Percentiles rank a stretch among this genome's conserved stretches.
phyloP scores from a whole-genome alignment of 371 early-diverging fungal species.

The Mucor racemosus region DNA sequence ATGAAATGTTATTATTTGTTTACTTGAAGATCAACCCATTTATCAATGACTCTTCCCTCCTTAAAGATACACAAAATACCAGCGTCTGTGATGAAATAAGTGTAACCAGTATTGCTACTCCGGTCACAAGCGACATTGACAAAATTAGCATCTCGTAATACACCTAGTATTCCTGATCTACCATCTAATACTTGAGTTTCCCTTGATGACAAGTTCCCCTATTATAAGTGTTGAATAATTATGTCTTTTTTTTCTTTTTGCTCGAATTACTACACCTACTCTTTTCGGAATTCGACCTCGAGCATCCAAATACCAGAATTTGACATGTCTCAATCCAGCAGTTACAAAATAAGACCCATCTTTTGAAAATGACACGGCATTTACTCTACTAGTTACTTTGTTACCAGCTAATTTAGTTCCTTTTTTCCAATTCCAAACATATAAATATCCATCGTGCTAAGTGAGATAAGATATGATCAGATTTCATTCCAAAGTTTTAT shows the following conservation, averaged over 20 bases:
- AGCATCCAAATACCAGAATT: conserved; percentile 80
- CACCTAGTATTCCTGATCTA: conserved; percentile 68
- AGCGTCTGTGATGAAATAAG: conserved; percentile 67
- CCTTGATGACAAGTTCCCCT: conserved; percentile 40
- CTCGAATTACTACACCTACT: conserved; percentile 12
- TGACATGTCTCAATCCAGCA: conserved; percentile 79
- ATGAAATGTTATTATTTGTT: neutral
- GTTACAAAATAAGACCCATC: conserved; percentile 80
- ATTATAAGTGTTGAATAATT: neutral
- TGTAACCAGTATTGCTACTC: conserved; percentile 57
- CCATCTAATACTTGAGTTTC: conserved; percentile 76
- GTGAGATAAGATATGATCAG: conserved; percentile 53
- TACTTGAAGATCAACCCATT: conserved; percentile 83
- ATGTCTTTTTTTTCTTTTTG: neutral
- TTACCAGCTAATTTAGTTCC: conserved; percentile 70
- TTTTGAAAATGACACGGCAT: conserved; percentile 67
- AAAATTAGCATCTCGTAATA: conserved; percentile 73
- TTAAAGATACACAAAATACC: conserved; percentile 76
- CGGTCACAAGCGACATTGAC: conserved; percentile 68
- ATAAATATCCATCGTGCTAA: conserved; percentile 83
- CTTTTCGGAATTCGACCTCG: conserved; percentile 48
- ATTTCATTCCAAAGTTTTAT: neutral
- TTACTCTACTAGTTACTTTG: conserved; percentile 71
- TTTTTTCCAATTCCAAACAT: conserved; percentile 85
- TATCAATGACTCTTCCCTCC: conserved; percentile 69